Conservation (phyloP, 805 yeast species). For the Sugiyamaella valdiviana region DNA sequence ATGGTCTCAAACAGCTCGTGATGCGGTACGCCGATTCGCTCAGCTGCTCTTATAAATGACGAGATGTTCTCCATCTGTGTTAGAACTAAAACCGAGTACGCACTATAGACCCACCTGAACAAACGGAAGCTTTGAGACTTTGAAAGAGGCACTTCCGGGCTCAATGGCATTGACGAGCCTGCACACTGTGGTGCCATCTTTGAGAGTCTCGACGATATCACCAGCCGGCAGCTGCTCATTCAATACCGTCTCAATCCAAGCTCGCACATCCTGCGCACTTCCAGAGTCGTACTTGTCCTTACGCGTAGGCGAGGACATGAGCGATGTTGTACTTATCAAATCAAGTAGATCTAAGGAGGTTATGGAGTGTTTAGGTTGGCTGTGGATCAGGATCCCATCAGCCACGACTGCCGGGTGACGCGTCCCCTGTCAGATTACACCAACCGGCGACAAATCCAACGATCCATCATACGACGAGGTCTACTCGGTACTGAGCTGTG, state of each 20-base stretch:
- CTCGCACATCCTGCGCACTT: constrained; percentile 27
- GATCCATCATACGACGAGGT: no score
- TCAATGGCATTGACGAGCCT: constrained; percentile 39
- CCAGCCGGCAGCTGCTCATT: constrained; percentile 31
- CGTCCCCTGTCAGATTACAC: no score
- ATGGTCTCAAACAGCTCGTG: constrained; percentile 76
- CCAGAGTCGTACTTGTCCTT: constrained; percentile 16
- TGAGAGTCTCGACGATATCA: constrained; percentile 50
- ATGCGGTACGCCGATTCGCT: constrained; percentile 62
- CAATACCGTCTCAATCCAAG: constrained; percentile 48
- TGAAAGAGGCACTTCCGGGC: constrained; percentile 39
- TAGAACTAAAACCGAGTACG: constrained; percentile 1
- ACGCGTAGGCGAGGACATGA: constrained; percentile 8
- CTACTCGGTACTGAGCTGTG: no score
- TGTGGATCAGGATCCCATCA: neutral
- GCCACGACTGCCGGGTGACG: neutral
- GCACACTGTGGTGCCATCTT: constrained; percentile 57
- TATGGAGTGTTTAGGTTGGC: neutral
- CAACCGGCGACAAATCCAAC: no score
- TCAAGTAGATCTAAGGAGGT: no score
- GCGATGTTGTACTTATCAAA: neutral
- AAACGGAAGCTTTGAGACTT: constrained; percentile 67
- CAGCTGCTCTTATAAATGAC: constrained; percentile 58
- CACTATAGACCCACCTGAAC: constrained; percentile 26
- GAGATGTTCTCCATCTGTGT: constrained; percentile 77